A percentile compares a stretch with the other conserved stretches of the same genome.
phyloP scores from a whole-genome alignment of 2,329 filamentous ascomycete genomes.

The Epichloe baconii region DNA sequence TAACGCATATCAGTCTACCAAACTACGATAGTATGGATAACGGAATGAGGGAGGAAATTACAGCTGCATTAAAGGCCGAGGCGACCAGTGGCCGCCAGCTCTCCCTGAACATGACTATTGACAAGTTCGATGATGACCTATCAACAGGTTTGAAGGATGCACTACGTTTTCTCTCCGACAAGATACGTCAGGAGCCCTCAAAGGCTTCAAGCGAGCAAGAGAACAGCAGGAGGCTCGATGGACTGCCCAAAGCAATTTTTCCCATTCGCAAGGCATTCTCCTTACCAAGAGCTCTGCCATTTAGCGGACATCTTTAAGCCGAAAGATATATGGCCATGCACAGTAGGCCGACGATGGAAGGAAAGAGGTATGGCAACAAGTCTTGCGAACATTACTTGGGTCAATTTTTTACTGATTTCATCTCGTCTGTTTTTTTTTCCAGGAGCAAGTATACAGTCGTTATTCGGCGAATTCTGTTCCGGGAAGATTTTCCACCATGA shows the following conservation, averaged over 20 bases:
- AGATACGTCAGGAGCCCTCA: neutral
- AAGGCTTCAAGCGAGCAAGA: neutral
- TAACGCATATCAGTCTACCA: constrained; percentile 10
- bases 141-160: constrained; percentile 6
- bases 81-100: constrained; percentile 13
- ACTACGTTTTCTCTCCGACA: neutral
- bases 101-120: constrained; percentile 13
- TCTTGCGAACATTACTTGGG: neutral
- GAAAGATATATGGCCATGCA: constrained; percentile 72
- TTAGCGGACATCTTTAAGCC: constrained; percentile 58
- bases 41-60: constrained; percentile 6
- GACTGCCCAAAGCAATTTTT: constrained; percentile 43
- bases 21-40: constrained; percentile 5
- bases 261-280: constrained; percentile 83
- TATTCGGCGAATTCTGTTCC: constrained; percentile 63
- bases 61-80: constrained; percentile 7
- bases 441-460: constrained; percentile 46
- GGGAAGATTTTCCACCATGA: constrained; percentile 52
- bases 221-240: neutral
- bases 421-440: neutral
- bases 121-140: constrained; percentile 8
- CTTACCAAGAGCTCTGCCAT: constrained; percentile 63
- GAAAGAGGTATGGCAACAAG: constrained; percentile 26
- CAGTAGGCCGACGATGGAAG: constrained; percentile 54
- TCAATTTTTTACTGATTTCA: neutral